Percentiles rank a stretch among this genome's conserved stretches.
These are phyloP conservation scores for Auxenochlorella protothecoides DNA, from an alignment of 139 green algal species.

Conservation along the genomic window DNA sequence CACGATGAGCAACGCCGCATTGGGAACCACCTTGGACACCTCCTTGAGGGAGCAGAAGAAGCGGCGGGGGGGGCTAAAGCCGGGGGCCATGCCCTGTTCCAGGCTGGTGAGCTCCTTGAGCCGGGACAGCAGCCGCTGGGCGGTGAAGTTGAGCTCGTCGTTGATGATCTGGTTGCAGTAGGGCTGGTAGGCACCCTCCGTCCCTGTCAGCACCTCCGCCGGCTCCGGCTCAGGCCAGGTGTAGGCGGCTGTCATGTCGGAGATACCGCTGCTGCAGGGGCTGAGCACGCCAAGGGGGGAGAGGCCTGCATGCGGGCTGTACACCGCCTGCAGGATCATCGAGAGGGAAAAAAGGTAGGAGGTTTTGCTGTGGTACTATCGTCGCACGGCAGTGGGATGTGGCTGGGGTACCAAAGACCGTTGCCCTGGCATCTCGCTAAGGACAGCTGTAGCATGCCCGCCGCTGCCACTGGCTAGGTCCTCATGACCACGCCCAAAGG, in stretches of 20 bases:
- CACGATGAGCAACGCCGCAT: slow-evolving; percentile 46
- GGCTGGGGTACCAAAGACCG: too few relatives aligned
- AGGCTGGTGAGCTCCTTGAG: slow-evolving; percentile 2
- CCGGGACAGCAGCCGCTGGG: neutral
- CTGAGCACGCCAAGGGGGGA: too few relatives aligned
- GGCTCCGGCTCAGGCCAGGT: neutral
- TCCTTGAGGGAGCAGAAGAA: slow-evolving; percentile 34
- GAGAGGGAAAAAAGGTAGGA: too few relatives aligned
- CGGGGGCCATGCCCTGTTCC: neutral
- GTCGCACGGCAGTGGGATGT: too few relatives aligned
- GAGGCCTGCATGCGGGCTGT: too few relatives aligned
- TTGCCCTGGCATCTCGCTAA: too few relatives aligned
- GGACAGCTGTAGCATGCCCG: too few relatives aligned
- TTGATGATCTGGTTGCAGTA: slow-evolving; percentile 30
- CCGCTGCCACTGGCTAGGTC: too few relatives aligned
- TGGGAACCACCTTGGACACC: slow-evolving; percentile 60
- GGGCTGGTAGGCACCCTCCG: slow-evolving; percentile 15
- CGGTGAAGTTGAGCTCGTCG: slow-evolving; percentile 7
- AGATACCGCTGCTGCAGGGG: neutral
- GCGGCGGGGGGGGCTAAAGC: neutral
- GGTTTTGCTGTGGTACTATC: too few relatives aligned
- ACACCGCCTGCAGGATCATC: too few relatives aligned
- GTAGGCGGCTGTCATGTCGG: neutral
- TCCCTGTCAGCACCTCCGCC: slow-evolving; percentile 11
- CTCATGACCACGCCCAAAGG: too few relatives aligned